Evolutionary conservation across 352 stramenopile species (phyloP).

Genomic region (Globisporangium cederbergense): DNA sequence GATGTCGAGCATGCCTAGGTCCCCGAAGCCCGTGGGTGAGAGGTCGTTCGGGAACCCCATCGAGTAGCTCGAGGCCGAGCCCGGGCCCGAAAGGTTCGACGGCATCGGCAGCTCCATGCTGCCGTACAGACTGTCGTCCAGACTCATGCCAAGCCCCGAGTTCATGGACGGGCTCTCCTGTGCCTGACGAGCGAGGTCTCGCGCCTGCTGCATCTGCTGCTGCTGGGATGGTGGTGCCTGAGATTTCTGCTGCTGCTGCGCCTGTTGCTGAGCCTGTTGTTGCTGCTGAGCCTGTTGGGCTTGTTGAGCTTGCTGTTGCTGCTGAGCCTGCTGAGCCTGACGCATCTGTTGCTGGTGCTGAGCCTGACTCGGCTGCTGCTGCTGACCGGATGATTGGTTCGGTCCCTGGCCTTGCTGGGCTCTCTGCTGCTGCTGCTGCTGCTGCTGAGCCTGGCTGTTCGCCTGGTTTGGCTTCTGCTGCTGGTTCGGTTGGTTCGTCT

Average conservation of each 20-base stretch:
- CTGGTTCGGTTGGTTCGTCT: conserved; percentile 25
- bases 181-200: conserved; percentile 12
- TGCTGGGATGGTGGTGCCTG: conserved; percentile 26
- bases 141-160: conserved; percentile 40
- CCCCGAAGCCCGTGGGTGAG: conserved; percentile 65
- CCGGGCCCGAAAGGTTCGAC: conserved; percentile 34
- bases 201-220: conserved; percentile 16
- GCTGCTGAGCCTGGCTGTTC: conserved; percentile 21
- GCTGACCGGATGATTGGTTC: conserved; percentile 24
- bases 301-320: conserved; percentile 25
- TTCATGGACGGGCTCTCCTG: conserved; percentile 47
- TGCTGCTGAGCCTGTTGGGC: conserved; percentile 23
- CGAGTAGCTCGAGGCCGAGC: conserved; percentile 33
- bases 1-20: conserved; percentile 66
- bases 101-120: conserved; percentile 70
- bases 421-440: conserved; percentile 25
- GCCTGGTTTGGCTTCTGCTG: conserved; percentile 24
- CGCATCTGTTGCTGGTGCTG: conserved; percentile 10
- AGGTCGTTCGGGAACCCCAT: conserved; percentile 66
- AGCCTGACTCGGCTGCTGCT: conserved; percentile 25
- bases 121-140: conserved; percentile 60
- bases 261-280: conserved; percentile 14
- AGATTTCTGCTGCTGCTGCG: conserved; percentile 17
- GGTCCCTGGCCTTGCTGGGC: conserved; percentile 8
- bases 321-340: conserved; percentile 18